phyloP scores from a whole-genome alignment of 352 stramenopile genomes.

The Phytophthora syringae region DNA sequence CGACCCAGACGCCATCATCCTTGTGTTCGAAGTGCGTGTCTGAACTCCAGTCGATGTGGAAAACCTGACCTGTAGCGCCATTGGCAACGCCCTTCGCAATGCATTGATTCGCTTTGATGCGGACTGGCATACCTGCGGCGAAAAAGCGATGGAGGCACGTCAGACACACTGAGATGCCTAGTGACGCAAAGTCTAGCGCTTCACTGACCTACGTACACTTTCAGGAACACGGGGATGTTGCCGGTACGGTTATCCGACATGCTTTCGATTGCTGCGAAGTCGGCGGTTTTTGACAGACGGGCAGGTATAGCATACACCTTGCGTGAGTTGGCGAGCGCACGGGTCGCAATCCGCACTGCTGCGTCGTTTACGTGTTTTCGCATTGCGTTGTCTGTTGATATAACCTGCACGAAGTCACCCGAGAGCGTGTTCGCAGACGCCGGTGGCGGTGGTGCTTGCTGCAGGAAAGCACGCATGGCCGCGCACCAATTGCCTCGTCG shows the following conservation, averaged over 20 bases:
- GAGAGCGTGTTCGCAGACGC: background rate
- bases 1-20: background rate
- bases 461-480: background rate
- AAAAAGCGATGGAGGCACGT: background rate
- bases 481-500: conserved; percentile 15
- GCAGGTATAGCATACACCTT: background rate
- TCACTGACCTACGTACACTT: background rate
- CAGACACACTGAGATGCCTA: background rate
- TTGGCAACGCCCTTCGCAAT: background rate
- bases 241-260: background rate
- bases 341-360: background rate
- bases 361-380: conserved; percentile 2
- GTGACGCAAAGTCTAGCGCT: background rate
- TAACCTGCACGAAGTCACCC: conserved; percentile 8
- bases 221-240: background rate
- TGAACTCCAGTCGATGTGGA: background rate
- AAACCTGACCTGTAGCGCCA: background rate
- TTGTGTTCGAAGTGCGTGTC: background rate
- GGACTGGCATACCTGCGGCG: background rate
- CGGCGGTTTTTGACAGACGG: background rate
- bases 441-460: background rate
- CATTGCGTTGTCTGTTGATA: conserved; percentile 14
- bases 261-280: background rate
- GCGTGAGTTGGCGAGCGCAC: background rate
- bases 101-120: background rate